A percentile compares a stretch with the other conserved stretches of the same genome.
phyloP scores from a whole-genome alignment of 163 green algal species.

The Scenedesmus sp. region DNA sequence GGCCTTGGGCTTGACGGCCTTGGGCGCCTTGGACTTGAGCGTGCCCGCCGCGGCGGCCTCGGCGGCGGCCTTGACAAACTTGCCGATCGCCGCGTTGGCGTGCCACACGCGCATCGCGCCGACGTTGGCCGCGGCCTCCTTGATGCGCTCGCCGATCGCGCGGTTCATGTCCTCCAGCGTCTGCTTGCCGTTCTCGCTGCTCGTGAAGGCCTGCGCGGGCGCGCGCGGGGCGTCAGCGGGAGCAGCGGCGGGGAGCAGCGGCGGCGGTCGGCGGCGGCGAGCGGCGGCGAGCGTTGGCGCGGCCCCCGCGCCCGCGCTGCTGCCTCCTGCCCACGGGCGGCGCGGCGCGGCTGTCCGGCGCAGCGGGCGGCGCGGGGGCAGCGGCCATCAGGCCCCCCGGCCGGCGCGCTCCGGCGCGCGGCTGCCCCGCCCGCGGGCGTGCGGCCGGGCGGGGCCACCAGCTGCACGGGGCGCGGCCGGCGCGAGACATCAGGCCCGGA shows the following conservation, averaged over 20 bases:
- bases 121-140: constrained; percentile 17
- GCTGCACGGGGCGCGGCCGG: too few species aligned
- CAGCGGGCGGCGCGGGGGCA: too few species aligned
- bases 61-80: constrained; percentile 36
- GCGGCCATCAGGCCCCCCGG: too few species aligned
- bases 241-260: constrained; percentile 10
- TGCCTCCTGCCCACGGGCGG: too few species aligned
- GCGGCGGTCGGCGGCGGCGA: background rate
- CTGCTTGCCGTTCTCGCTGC: constrained; percentile 1
- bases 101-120: constrained; percentile 14
- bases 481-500: too few species aligned
- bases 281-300: too few species aligned
- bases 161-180: constrained; percentile 36
- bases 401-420: too few species aligned
- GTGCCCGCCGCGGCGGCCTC: constrained; percentile 27
- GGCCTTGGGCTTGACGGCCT: too few species aligned
- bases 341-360: too few species aligned
- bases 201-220: constrained; percentile 11
- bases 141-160: constrained; percentile 35
- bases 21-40: constrained; percentile 36
- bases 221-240: background rate
- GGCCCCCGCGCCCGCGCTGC: too few species aligned
- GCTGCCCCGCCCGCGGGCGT: too few species aligned
- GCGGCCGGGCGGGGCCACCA: too few species aligned
- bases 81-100: constrained; percentile 21